A percentile compares a stretch with the other conserved stretches of the same genome.
phyloP scores from a whole-genome alignment of 1,284 basidiomycete genomes.

The Ustilago tritici region DNA sequence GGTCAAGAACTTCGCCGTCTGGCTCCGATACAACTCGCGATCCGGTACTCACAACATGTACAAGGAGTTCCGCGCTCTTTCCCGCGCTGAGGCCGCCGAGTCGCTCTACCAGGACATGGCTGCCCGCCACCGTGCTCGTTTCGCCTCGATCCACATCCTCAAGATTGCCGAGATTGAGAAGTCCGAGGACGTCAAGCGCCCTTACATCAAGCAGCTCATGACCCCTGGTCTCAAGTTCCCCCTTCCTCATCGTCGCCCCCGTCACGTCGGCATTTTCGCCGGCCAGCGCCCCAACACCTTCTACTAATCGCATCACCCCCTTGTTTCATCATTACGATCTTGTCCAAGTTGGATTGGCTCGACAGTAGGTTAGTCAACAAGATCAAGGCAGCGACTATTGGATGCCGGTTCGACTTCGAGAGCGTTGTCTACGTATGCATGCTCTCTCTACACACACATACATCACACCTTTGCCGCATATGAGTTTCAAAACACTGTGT shows the following conservation, averaged over 20 bases:
- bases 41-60: conserved; percentile 73
- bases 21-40: conserved; percentile 87
- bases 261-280: conserved; percentile 70
- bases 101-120: conserved; percentile 99
- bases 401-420: conserved; percentile 1
- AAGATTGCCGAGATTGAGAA: conserved; percentile 94
- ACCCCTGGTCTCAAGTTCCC: conserved; percentile 94
- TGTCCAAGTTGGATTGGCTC: conserved; percentile 12
- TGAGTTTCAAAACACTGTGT: conserved; percentile 8
- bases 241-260: conserved; percentile 84
- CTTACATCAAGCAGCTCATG: conserved; percentile 96
- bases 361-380: conserved; percentile 2
- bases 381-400: not conserved
- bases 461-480: conserved; percentile 4
- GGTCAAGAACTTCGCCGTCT: conserved; percentile 99
- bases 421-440: not conserved
- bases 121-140: conserved; percentile 97
- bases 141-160: conserved; percentile 97
- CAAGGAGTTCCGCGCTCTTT: conserved; percentile 95
- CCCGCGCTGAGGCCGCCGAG: conserved; percentile 94
- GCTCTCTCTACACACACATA: not conserved
- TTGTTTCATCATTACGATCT: conserved; percentile 5
- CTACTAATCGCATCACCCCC: conserved; percentile 65
- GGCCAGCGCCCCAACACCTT: conserved; percentile 72
- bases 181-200: conserved; percentile 83